Percentiles rank a stretch among this genome's conserved stretches.
phyloP scores from a whole-genome alignment of 305 asterid species.

The Fraxinus dipetala region DNA sequence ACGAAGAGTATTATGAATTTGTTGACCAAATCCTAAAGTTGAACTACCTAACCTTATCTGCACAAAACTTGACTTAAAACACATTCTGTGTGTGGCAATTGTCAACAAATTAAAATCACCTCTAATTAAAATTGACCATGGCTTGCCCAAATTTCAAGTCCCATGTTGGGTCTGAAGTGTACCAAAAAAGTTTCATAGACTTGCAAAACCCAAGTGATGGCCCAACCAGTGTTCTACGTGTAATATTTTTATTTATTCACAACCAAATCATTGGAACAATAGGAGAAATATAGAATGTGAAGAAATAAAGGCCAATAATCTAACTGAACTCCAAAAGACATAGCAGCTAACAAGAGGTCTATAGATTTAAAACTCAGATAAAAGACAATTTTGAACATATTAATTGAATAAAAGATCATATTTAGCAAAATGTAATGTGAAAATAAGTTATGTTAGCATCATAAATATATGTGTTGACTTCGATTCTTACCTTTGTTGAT shows the following conservation, averaged over 20 bases:
- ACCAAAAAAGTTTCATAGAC: not conserved
- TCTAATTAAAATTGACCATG: not conserved
- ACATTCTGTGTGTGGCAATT: not conserved
- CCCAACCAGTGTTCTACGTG: not conserved
- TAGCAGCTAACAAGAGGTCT: not conserved
- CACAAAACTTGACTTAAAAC: not conserved
- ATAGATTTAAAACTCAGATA: not conserved
- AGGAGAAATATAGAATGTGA: not conserved
- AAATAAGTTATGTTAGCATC: not conserved
- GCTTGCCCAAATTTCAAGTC: not conserved
- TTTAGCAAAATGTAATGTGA: not conserved
- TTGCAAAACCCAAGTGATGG: not conserved
- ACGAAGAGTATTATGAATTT: not conserved
- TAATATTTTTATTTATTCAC: not conserved
- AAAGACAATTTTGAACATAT: not conserved
- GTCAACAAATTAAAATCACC: not conserved
- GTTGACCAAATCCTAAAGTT: not conserved
- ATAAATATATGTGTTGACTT: not conserved
- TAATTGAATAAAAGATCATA: not conserved
- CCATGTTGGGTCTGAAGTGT: not conserved
- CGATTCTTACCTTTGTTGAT: constrained; percentile 1
- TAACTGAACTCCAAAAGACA: not conserved
- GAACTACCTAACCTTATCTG: constrained; percentile 1
- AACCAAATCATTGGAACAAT: not conserved
- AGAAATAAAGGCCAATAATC: not conserved